Base-by-base conservation (phyloP, 495 filamentous ascomycete genomes). In the Aspergillus kassunensis region DNA sequence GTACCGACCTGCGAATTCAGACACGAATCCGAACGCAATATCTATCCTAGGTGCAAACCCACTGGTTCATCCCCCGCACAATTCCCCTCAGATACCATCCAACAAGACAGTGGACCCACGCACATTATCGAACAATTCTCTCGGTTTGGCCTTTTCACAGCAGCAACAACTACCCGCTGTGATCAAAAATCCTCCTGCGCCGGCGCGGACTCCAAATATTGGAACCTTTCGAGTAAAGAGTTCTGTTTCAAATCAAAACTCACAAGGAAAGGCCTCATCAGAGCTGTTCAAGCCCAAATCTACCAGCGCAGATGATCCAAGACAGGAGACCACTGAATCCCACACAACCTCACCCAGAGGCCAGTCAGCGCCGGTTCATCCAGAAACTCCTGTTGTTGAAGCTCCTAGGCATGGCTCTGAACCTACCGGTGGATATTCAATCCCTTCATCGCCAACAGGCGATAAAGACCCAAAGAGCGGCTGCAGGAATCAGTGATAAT, bases 401-500 rank as follows among this genome's bases (percentile, higher is more conserved):
- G 41, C 12, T 10, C 19, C 41, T 29, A 18, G 7, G 19, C 24
- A 24, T 43, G 8, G 9, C 10, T 15, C 18, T 20, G 19, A 43
- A 36, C 25, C 20, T 1, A 6, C 23, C 16, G 21, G 39, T 8
- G 4, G 8, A n/a, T n/a, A 4, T 42, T 4, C 9, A 20, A 42
- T 31, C 47, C 35, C 6, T 16, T 15, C 43, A 35, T 13, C 18
- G 4, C n/a, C n/a, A n/a, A n/a, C n/a, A 18, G 42, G 3, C 21
- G 15, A 34, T 15, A 50, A 15, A 31, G 18, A 23, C 4, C 21
- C 15, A 44, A 37, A 15, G 9, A 9, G 1, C 24, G 12, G 33
- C 16, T 53, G 42, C 42, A 40, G 18, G 11, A 19, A 31, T 4
- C 50, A 53, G 33, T 53, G 19, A 53, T 40, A 30, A 27, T 27